phyloP scores from a whole-genome alignment of 345 rosid species.

The Gossypium raimondii region DNA sequence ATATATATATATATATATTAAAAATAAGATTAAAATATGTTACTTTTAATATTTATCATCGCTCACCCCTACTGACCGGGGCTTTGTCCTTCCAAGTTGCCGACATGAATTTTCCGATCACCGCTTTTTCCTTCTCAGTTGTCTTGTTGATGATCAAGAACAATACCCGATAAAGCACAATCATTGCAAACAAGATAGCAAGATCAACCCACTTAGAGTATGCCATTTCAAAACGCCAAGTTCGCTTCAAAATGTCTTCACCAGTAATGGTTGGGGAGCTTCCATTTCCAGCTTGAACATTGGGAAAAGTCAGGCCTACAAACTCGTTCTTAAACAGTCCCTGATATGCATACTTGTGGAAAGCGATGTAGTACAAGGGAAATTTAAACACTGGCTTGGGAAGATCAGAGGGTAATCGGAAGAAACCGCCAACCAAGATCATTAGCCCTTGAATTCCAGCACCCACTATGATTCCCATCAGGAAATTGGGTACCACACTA shows the following conservation, averaged over 20 bases:
- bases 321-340: slow-evolving; percentile 56
- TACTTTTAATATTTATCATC: too few species aligned
- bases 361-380: slow-evolving; percentile 44
- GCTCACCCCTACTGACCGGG: too few species aligned
- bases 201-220: slow-evolving; percentile 55
- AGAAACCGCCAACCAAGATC: slow-evolving; percentile 47
- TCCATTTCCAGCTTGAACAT: not conserved
- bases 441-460: slow-evolving; percentile 53
- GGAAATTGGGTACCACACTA: slow-evolving; percentile 41
- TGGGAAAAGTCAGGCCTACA: slow-evolving; percentile 29
- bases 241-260: slow-evolving; percentile 30
- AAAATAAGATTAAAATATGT: too few species aligned
- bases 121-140: slow-evolving; percentile 29
- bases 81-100: not conserved
- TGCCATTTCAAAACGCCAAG: slow-evolving; percentile 42
- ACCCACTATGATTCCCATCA: slow-evolving; percentile 51
- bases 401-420: slow-evolving; percentile 45
- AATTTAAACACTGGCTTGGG: slow-evolving; percentile 38
- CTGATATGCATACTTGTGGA: slow-evolving; percentile 41
- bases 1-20: too few species aligned
- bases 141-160: slow-evolving; percentile 33
- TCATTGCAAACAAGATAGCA: slow-evolving; percentile 39
- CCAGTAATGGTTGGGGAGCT: slow-evolving; percentile 14
- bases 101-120: not conserved
- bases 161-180: slow-evolving; percentile 29